phyloP scores from a whole-genome alignment of 2,329 filamentous ascomycete genomes.

The Epicoccum nigrum region DNA sequence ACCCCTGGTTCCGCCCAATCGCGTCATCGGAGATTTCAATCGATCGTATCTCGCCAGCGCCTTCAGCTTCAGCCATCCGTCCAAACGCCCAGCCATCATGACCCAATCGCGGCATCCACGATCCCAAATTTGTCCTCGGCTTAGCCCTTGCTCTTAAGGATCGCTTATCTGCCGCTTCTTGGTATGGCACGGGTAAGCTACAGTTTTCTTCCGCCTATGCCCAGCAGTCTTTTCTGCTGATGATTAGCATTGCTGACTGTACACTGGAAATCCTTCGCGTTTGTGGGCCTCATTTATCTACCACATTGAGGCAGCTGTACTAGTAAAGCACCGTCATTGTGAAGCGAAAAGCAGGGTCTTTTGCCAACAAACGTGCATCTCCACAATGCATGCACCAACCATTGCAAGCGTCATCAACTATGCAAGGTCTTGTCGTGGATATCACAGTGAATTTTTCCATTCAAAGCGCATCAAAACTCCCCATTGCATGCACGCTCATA shows the following conservation, averaged over 20 bases:
- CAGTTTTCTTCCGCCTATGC: neutral
- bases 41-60: conserved; percentile 15
- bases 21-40: conserved; percentile 17
- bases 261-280: neutral
- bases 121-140: conserved; percentile 1
- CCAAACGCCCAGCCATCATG: conserved; percentile 2
- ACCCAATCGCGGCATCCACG: conserved; percentile 13
- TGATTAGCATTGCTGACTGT: conserved; percentile 1
- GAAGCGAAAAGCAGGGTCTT: conserved; percentile 2
- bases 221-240: neutral
- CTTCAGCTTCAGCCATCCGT: neutral
- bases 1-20: conserved; percentile 24
- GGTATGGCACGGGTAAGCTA: neutral
- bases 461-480: neutral
- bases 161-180: conserved; percentile 7
- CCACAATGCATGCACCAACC: conserved; percentile 4
- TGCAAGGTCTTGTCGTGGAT: conserved; percentile 9
- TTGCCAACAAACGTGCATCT: conserved; percentile 1
- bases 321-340: conserved; percentile 5
- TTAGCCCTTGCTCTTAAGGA: conserved; percentile 13
- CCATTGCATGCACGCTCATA: neutral
- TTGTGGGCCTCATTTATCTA: neutral
- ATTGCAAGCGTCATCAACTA: conserved; percentile 18
- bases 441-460: neutral
- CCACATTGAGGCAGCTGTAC: neutral